Conservation (phyloP, 768 basidiomycete genomes). For the Boletus rufocinnamomeus region DNA sequence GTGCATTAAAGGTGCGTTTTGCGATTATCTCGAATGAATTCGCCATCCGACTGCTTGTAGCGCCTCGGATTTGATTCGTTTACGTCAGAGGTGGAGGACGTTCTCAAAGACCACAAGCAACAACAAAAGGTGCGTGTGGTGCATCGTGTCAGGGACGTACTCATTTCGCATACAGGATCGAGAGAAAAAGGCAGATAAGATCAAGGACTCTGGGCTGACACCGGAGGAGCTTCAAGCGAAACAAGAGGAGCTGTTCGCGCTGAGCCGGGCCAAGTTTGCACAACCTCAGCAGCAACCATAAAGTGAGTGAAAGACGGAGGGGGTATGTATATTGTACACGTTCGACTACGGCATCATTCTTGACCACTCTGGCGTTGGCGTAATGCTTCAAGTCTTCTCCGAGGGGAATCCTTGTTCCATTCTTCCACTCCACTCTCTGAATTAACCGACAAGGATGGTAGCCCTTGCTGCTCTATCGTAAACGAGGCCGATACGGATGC, state of each 20-base stretch:
- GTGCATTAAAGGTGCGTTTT: conserved; percentile 76
- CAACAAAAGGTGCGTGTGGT: conserved; percentile 74
- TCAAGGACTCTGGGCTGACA: conserved; percentile 84
- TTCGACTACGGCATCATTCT: conserved; percentile 36
- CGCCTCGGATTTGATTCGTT: conserved; percentile 92
- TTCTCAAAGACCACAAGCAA: conserved; percentile 95
- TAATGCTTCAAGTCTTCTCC: conserved; percentile 55
- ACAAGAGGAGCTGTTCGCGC: conserved; percentile 93
- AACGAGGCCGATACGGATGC: conserved; percentile 83
- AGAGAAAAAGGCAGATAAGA: conserved; percentile 90
- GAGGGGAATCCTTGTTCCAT: conserved; percentile 77
- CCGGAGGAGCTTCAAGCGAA: conserved; percentile 85
- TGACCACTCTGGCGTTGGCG: conserved; percentile 40
- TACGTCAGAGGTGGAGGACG: conserved; percentile 86
- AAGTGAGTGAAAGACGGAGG: conserved; percentile 8
- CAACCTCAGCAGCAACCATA: conserved; percentile 49
- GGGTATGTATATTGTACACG: conserved; percentile 25
- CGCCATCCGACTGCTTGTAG: conserved; percentile 42
- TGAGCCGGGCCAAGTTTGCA: conserved; percentile 78
- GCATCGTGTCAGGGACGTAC: neutral
- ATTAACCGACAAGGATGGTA: conserved; percentile 53
- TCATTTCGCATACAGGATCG: conserved; percentile 57
- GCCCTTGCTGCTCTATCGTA: conserved; percentile 76
- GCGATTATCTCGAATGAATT: neutral
- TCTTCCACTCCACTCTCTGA: conserved; percentile 32